Conservation (phyloP, 164 flowering plant species). For the Warburgia ugandensis region DNA sequence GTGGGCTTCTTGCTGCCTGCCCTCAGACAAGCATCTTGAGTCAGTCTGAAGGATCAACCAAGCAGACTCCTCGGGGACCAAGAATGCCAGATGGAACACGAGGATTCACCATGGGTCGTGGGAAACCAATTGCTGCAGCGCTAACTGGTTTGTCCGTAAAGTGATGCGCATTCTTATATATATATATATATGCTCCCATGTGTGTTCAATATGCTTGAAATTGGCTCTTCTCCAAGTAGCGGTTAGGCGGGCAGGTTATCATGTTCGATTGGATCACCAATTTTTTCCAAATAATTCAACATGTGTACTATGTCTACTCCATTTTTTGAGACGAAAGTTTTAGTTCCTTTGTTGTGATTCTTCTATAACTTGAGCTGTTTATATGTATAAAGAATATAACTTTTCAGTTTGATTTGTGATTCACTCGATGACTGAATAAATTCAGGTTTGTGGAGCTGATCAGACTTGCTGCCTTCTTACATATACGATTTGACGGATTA, state of each 20-base stretch:
- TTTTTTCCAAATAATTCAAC: neutral
- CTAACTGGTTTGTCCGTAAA: neutral
- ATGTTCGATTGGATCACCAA: neutral
- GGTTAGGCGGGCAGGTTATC: too few relatives aligned
- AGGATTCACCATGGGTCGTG: conserved; percentile 92
- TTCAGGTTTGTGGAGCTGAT: neutral
- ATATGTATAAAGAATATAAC: too few relatives aligned
- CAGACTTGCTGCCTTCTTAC: neutral
- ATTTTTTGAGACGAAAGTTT: neutral
- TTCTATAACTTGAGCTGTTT: too few relatives aligned
- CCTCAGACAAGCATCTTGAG: conserved; percentile 10
- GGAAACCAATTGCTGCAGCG: conserved; percentile 40
- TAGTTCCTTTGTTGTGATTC: neutral
- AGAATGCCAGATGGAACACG: conserved; percentile 96
- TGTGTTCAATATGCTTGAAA: neutral
- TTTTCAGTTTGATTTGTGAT: neutral
- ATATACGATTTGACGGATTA: too few relatives aligned
- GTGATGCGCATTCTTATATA: too few relatives aligned
- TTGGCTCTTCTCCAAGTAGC: neutral
- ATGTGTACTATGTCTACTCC: too few relatives aligned
- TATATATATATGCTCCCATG: too few relatives aligned
- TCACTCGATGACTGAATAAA: too few relatives aligned
- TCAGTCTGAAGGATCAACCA: conserved; percentile 31
- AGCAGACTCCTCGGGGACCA: conserved; percentile 53
- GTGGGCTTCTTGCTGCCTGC: conserved; percentile 34